Evolutionary conservation across 208 protist species (phyloP), one percentile per base, ranked within the genome.

Genomic region (Leishmania braziliensis): DNA sequence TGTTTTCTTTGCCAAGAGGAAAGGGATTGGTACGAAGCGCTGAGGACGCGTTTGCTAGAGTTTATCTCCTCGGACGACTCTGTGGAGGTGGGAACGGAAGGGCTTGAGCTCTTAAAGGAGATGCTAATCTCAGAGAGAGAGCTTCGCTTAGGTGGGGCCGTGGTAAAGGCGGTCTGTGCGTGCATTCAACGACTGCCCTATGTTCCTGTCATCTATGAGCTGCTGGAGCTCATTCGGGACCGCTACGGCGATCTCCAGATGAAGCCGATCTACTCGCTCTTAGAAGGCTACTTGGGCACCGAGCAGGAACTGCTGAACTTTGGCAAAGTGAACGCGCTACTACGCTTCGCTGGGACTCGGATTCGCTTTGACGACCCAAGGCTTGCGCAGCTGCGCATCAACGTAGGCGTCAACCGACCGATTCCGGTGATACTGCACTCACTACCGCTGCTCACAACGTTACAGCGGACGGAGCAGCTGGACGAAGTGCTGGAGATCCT

Each of bases 391-490:
- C 89, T 93, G 18, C 84, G 84, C 14, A 88, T 97, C 65, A 84
- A 90, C 77, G 58, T 97, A 39, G 77, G 84, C 1, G 80, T 86
- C 1, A 74, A 72, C 3, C 77, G 78, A 16, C 66, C 81, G 0
- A 79, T 90, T 26, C 83, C 90, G n/a, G 84, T 93, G 43, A 80
- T 97, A 18, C 88, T 94, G 46, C 90, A 91, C 60, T 91, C 92
- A 9, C 80, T 97, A 14, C 90, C 92, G 8, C 86, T 97, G 48
- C 69, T 97, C 14, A 86, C 86, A 43, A 95, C 92, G 10, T 84
- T 96, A 29, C 78, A 91, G 26, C 84, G 90, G 56, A 97, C 94
- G 29, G 90, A 90, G 18, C 90, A 94, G 81, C 84, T 97, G 46
- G 72, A 80, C 51, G 90, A 95, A n/a, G 88, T 88, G 3, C 82